Evolutionary conservation across 73 alveolate species (phyloP), one percentile per base, ranked within the genome.

Genomic region (Paramecium caudatum): DNA sequence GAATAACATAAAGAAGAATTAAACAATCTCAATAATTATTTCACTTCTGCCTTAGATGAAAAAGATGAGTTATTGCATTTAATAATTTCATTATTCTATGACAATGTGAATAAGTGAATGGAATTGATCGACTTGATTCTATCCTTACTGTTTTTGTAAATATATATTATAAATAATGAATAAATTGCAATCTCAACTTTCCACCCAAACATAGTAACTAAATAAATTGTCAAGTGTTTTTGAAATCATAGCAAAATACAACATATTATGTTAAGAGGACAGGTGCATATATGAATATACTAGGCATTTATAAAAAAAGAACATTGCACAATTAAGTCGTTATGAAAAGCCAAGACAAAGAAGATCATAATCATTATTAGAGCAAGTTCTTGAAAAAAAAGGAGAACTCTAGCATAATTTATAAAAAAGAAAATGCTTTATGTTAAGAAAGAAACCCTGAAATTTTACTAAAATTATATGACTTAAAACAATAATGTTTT

Each of bases 291-390:
- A 12, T 65, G 16, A 2, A 3, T 32, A 32, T 33, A 32, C 47
- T 3, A 65, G 83, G 49, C 34, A 65, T 33, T 32, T 65, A 33
- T 36, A 65, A 65, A 30, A 36, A 33, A 62, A 36, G 17, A 65
- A 65, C 17, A 33, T 65, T 13, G 83, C 83, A 10, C 8, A 33
- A 65, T 65, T 65, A 65, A 65, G 83, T 65, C 27, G 34, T 32
- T 65, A 65, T 65, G 83, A 65, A 65, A 65, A 65, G 15, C 83
- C 83, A 13, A n/a, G 83, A 3, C 39, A 30, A 65, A 65, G 49
- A 36, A 65, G 83, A 9, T 30, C 83, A 33, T 15, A 65, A 32
- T 65, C 83, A 5, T 36, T 65, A 33, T 16, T 65, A 65, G 10
- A 65, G 16, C 13, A 65, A 33, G 83, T 65, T 30, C 34, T 65